Base-by-base conservation (phyloP, 2,329 filamentous ascomycete genomes). In the Stemphylium vesicarium region DNA sequence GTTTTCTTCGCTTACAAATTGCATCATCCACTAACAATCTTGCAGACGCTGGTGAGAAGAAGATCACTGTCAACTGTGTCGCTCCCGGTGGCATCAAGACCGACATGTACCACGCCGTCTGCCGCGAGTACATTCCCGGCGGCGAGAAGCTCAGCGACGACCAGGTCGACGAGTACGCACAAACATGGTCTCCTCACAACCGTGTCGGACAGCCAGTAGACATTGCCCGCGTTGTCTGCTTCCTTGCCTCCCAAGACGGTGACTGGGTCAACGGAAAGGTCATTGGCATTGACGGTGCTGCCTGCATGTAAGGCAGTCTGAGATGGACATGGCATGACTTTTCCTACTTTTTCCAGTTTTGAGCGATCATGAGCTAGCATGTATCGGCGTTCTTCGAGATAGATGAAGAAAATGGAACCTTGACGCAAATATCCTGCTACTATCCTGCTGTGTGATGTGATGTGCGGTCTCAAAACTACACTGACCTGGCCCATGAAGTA, bases 191-290 rank as follows among this genome's bases (percentile, higher is more conserved):
- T 15, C 86, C 86, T 33, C 79, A 86, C 64, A 81, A 82, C 77
- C 84, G 86, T 69, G 86, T 88, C 55, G 86, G 86, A 62, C 84
- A 88, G 60, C 86, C 86, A 53, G 84, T 87, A 69, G 87, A 89
- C 70, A 85, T 89, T 71, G 87, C 86, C 59, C 83, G 85, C 57
- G 85, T 87, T 15, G 85, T 87, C 52, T 85, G 82, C 77, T 79
- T 84, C 80, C 64, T 87, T 74, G 71, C 85, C 65, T 74, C 83
- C 72, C 76, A 87, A 78, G 75, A 86, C 74, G 72, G 84, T 72
- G 79, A 88, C 69, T 82, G 70, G 81, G 77, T 82, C 56, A 82
- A 82, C 70, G 80, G 80, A 70, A 82, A 82, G 77, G 78, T 82
- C 69, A 79, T 82, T 60, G 80, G 80, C 58, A 80, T 80, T 50